Evolutionary conservation across 2,329 filamentous ascomycete genomes (phyloP).

Genomic region (Leptographium wingfieldii): DNA sequence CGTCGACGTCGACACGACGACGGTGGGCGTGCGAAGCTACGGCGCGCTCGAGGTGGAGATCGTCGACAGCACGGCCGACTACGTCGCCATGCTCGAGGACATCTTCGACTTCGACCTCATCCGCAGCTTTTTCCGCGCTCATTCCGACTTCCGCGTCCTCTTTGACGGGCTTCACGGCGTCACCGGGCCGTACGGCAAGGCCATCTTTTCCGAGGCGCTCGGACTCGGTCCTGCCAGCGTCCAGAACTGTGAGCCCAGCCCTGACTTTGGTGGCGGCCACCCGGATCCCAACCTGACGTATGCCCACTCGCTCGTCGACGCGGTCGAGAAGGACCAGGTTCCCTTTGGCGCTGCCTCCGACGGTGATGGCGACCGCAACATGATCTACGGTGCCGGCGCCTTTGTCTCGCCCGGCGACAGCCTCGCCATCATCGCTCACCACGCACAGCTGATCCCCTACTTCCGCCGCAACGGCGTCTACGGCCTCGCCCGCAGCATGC

Average conservation of each 20-base stretch:
- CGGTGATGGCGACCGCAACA: constrained; percentile 96
- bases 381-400: constrained; percentile 96
- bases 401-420: constrained; percentile 98
- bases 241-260: constrained; percentile 84
- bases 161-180: constrained; percentile 93
- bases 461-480: constrained; percentile 97
- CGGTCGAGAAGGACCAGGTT: constrained; percentile 79
- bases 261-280: constrained; percentile 94
- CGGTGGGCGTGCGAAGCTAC: constrained; percentile 72
- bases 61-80: constrained; percentile 85
- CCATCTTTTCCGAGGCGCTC: constrained; percentile 90
- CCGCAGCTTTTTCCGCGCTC: constrained; percentile 77
- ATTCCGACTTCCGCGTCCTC: constrained; percentile 90
- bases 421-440: constrained; percentile 93
- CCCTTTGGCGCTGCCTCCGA: constrained; percentile 96
- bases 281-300: constrained; percentile 97
- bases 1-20: constrained; percentile 71
- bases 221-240: constrained; percentile 59
- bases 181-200: constrained; percentile 86
- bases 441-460: constrained; percentile 92
- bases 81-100: constrained; percentile 88
- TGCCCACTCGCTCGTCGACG: constrained; percentile 85
- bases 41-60: constrained; percentile 87
- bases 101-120: constrained; percentile 98
- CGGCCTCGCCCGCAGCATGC: constrained; percentile 93